Evolutionary conservation across 2,329 filamentous ascomycete genomes (phyloP).

Genomic region (Diplodia seriata): DNA sequence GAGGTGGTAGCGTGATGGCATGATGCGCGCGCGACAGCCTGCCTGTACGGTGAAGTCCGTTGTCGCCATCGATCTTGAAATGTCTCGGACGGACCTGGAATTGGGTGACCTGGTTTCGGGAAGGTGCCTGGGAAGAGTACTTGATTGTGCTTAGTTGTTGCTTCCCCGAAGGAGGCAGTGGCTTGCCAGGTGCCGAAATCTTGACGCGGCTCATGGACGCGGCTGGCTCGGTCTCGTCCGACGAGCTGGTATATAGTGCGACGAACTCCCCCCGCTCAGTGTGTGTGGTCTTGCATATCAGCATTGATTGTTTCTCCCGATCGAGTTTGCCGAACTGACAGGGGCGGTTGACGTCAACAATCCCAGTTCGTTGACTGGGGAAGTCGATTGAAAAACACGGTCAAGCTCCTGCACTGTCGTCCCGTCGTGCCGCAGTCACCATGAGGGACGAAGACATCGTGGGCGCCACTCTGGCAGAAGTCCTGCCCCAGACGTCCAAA

Average conservation of each 20-base stretch:
- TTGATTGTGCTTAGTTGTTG: neutral
- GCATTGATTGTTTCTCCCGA: neutral
- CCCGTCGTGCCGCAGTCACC: neutral
- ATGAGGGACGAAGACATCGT: slow-evolving; percentile 64
- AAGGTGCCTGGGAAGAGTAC: neutral
- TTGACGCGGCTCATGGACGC: slow-evolving; percentile 8
- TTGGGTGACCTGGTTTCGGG: neutral
- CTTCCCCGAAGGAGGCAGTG: neutral
- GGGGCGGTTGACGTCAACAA: neutral
- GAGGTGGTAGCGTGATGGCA: slow-evolving; percentile 21
- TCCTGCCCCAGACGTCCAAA: slow-evolving; percentile 52
- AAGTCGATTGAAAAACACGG: too few relatives aligned
- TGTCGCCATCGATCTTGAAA: neutral
- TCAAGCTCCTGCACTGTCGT: neutral
- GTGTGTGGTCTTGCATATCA: neutral
- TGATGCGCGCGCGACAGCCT: neutral
- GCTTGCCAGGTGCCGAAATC: neutral
- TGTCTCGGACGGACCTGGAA: neutral
- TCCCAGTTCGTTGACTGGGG: neutral
- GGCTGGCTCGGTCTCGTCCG: neutral
- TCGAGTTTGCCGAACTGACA: neutral
- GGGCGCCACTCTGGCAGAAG: slow-evolving; percentile 42
- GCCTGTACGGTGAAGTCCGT: neutral
- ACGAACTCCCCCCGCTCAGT: neutral
- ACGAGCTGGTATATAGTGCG: slow-evolving; percentile 5